Evolutionary conservation across 768 basidiomycete species (phyloP), one percentile per base, ranked within the genome.

Genomic region (Suillus placidus): DNA sequence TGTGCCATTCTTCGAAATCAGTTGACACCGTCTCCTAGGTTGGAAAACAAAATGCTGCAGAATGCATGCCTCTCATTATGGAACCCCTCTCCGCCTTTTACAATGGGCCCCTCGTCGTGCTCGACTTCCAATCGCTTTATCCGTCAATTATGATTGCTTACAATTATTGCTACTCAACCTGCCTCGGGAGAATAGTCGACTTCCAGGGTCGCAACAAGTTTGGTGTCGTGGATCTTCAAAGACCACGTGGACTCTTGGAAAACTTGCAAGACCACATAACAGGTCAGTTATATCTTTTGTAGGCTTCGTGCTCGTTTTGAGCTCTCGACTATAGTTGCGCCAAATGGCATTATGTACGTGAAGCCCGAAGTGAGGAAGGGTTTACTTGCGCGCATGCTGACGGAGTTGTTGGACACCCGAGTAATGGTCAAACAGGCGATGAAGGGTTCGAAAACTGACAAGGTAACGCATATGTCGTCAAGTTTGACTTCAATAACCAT

Each of bases 101-200:
- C 77, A 92, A 88, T 49, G 92, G 92, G 69, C 97, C 97, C 5
- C 82, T 99, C 14, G 80, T 98, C 42, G 96, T 99, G 1, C 82
- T 99, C 63, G 97, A 99, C 76, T 99, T 99, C 75, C 94, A 97
- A 71, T 95, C 92, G 2, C 83, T 99, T 32, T 99, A 99, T 75
- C 97, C 97, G 0, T 97, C 95, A 0, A 82, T 98, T 66, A 99
- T 99, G 97, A 97, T 99, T 70, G 97, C 95, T 7, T 96, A 99
- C 79, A 99, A 99, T 76, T 95, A 95, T 76, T 95, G 93, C 72
- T 96, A 95, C 74, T 98, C 96, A 34, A 99, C 97, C 2, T 99
- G 96, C 75, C 83, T 99, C 37, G 97, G 97, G 12, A 87, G 96
- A 14, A 82, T 94, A 45, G 82, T 83, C n/a, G 83, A 88, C n/a